Evolutionary conservation across 2,329 filamentous ascomycete genomes (phyloP).

Genomic region (Pyrenophora tritici-repentis): DNA sequence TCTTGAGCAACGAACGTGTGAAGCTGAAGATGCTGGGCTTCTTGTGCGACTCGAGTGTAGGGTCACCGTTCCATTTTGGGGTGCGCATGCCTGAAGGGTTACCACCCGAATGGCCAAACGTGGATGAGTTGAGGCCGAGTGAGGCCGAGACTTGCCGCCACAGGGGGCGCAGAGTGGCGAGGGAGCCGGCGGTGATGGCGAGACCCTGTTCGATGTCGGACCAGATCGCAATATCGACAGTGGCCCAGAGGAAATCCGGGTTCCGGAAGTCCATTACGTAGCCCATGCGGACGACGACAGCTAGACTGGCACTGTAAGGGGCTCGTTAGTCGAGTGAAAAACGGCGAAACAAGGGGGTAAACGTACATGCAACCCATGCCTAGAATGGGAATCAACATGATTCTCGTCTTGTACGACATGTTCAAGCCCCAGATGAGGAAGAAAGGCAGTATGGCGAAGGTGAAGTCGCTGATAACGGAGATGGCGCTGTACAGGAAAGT

Average conservation of each 20-base stretch:
- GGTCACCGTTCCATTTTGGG: slow-evolving; percentile 24
- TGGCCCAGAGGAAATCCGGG: slow-evolving; percentile 44
- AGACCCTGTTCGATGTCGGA: slow-evolving; percentile 46
- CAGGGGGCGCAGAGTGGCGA: slow-evolving; percentile 46
- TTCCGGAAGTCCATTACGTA: slow-evolving; percentile 44
- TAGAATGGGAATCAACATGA: slow-evolving; percentile 54
- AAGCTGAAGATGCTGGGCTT: slow-evolving; percentile 30
- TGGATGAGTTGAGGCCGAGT: slow-evolving; percentile 28
- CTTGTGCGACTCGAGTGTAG: slow-evolving; percentile 19
- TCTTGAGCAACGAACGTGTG: slow-evolving; percentile 27
- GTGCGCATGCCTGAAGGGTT: slow-evolving; percentile 23
- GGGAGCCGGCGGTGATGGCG: slow-evolving; percentile 44
- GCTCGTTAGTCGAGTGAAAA: background rate
- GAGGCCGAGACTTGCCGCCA: slow-evolving; percentile 32
- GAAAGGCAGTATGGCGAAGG: slow-evolving; percentile 57
- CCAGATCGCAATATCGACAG: slow-evolving; percentile 47
- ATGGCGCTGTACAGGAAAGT: slow-evolving; percentile 56
- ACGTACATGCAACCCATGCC: slow-evolving; percentile 58
- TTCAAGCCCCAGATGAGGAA: slow-evolving; percentile 58
- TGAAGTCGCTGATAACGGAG: slow-evolving; percentile 55
- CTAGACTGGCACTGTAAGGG: slow-evolving; percentile 37
- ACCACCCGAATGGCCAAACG: slow-evolving; percentile 15
- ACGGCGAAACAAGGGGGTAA: too few species aligned
- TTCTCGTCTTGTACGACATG: slow-evolving; percentile 55
- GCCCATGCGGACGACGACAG: slow-evolving; percentile 42